phyloP scores from a whole-genome alignment of 164 flowering plant species.

The Magnolia sinica region DNA sequence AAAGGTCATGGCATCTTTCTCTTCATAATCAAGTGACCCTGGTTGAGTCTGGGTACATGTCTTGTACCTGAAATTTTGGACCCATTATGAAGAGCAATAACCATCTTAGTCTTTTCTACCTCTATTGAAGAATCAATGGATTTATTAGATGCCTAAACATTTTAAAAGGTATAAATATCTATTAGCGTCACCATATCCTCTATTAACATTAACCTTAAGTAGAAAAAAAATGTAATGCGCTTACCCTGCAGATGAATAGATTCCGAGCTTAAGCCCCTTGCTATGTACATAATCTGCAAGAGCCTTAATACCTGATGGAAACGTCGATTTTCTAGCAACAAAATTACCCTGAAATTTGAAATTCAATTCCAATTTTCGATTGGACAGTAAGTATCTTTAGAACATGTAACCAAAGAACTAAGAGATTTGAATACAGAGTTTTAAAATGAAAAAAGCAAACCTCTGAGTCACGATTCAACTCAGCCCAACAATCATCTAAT shows the following conservation, averaged over 20 bases:
- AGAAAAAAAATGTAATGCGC: neutral
- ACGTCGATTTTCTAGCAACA: constrained; percentile 42
- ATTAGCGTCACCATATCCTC: no score
- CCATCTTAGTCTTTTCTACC: constrained; percentile 9
- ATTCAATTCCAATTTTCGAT: neutral
- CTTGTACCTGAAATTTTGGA: constrained; percentile 20
- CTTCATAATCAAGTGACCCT: constrained; percentile 64
- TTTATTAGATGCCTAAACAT: no score
- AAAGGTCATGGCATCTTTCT: constrained; percentile 62
- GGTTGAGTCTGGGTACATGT: constrained; percentile 62
- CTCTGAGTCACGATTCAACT: constrained; percentile 34
- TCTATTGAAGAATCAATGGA: constrained; percentile 19
- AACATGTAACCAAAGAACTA: neutral
- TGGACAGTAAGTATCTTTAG: neutral
- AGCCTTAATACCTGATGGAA: constrained; percentile 63
- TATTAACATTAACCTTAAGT: no score
- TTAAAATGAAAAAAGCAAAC: constrained; percentile 9
- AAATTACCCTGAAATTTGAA: constrained; percentile 41
- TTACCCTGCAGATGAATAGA: constrained; percentile 72
- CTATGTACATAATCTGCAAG: constrained; percentile 61
- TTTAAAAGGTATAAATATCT: neutral
- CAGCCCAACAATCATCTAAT: constrained; percentile 75
- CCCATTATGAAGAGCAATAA: no score
- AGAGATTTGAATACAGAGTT: neutral
- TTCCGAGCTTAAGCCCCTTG: constrained; percentile 67